phyloP scores from a whole-genome alignment of 176 grass and related monocot genomes.

The Musa beccarii region DNA sequence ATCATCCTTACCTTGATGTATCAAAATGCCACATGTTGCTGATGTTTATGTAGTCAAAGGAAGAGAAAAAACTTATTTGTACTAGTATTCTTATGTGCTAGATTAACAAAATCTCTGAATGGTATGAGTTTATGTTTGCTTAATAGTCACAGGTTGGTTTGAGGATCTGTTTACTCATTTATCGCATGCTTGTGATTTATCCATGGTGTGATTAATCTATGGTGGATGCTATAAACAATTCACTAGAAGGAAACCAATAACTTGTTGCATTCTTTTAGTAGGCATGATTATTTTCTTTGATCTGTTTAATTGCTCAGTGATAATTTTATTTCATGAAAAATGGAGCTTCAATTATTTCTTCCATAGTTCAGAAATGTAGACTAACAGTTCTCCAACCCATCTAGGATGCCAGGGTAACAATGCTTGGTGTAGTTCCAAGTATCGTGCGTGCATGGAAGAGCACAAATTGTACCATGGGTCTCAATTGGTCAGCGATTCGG shows the following conservation, averaged over 20 bases:
- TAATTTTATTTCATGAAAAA: not conserved
- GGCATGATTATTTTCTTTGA: not conserved
- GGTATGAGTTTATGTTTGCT: not conserved
- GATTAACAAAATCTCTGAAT: no score
- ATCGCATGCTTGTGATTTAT: not conserved
- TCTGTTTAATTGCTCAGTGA: not conserved
- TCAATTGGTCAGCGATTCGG: conserved; percentile 85
- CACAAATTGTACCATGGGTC: conserved; percentile 62
- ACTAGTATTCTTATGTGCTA: no score
- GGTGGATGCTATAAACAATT: no score
- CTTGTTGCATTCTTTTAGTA: no score
- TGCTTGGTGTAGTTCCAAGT: conserved; percentile 95
- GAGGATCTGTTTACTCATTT: not conserved
- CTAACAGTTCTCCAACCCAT: not conserved
- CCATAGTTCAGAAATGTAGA: not conserved
- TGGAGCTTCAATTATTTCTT: not conserved
- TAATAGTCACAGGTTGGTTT: not conserved
- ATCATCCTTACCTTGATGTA: no score
- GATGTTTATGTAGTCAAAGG: no score
- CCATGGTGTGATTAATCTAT: no score
- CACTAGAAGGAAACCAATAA: no score
- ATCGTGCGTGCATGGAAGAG: conserved; percentile 89
- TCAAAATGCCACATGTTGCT: no score
- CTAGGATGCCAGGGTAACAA: conserved; percentile 92
- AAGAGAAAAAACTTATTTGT: no score